Evolutionary conservation across 116 monocot genomes (phyloP), one percentile per base, ranked within the genome.

Genomic region (Thalassia testudinum): DNA sequence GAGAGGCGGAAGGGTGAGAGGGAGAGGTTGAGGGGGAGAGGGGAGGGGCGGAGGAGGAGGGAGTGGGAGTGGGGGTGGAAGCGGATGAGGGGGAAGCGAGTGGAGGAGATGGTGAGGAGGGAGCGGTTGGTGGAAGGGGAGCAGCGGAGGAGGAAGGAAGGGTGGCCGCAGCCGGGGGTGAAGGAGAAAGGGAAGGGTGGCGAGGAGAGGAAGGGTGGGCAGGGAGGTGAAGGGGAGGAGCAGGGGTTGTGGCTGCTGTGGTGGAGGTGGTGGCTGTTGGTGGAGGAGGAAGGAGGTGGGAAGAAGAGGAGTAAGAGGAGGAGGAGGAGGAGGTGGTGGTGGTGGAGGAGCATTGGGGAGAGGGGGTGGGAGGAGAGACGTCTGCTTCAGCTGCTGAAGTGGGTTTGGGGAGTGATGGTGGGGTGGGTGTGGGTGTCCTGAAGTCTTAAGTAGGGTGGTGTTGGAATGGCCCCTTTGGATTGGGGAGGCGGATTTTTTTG

Each of bases 151-250:
- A 67, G 81, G 74, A 86, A 80, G 50, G 77, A 67, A 3, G 81
- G 80, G 71, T 86, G 77, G 27, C 81, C 77, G 68, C 65, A 66
- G 56, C 77, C 71, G n/a, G 58, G 53, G 47, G 62, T 24, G 70
- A 66, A 18, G 55, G 70, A 48, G 86, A 83, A 83, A 21, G 84
- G 84, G 69, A 70, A 83, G 56, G 73, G n/a, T 1, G 75, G 71
- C 1, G 74, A 45, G 26, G 72, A 66, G 10, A 6, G 57, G 58
- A 75, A 80, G 12, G 80, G 77, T 4, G 69, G 63, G 52, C 83
- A 83, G 43, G 17, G 49, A 15, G 54, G 24, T 5, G n/a, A 27
- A 12, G 10, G 24, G 10, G 29, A 14, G 21, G 40, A 38, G 23
- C 24, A 4, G 25, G 12, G 19, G 10, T n/a, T n/a, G n/a, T n/a